Evolutionary conservation across 2,329 filamentous ascomycete genomes (phyloP), one percentile per base, ranked within the genome.

Genomic region (Fusarium secorum): DNA sequence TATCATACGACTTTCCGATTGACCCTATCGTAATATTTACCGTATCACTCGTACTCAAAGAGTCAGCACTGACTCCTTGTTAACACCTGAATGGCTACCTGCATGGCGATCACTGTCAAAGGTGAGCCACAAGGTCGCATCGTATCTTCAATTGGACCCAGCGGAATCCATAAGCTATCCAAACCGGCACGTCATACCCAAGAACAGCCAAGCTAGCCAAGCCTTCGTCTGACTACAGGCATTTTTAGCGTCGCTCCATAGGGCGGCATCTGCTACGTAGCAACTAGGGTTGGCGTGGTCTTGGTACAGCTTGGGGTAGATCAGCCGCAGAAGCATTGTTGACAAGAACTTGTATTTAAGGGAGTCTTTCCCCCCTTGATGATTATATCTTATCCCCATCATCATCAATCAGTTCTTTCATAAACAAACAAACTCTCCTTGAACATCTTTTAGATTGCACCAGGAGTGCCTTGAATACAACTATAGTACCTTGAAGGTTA

Each of bases 131-230:
- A 63, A 55, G 48, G 68, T 68, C 54, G 59, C 58, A 71, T 72
- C 42, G 46, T 39, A 39, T 53, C 52, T 39, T 35, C 60, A 28
- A 53, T 70, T 59, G 35, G 56, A 56, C 20, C 46, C 55, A 32
- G 66, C 66, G 66, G 64, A 66, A 58, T 60, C 51, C 62, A 38
- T 41, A 38, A 70, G 57, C 45, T 53, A 28, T 32, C 58, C 42
- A 39, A 66, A 65, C 56, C 56, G 66, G 70, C 64, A 60, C 70
- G 70, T 73, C 70, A 73, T 73, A 66, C 68, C 66, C 60, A 59
- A 60, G 52, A 55, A 46, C 48, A 41, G 51, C 53, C 53, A 35
- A 55, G 30, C 53, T 55, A 48, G 64, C 69, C 69, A 72, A 72
- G 70, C 48, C 66, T 62, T 72, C 58, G 60, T 56, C 70, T 72